Percentiles rank a stretch among this genome's conserved stretches.
Evolutionary conservation across 257 asterid species (phyloP).

Genomic region (Penstemon barbatus): DNA sequence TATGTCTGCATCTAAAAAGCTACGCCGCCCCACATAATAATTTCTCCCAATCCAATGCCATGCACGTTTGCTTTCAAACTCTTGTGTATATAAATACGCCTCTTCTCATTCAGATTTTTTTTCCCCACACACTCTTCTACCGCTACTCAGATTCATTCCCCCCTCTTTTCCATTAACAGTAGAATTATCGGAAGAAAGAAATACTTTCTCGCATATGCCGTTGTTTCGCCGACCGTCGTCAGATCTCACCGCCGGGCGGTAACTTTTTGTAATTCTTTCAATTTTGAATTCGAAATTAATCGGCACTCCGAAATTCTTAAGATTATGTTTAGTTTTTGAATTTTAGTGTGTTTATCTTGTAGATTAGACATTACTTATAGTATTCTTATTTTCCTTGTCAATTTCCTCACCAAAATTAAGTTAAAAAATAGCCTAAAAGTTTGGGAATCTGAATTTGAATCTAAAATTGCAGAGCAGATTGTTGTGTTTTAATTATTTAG

Average conservation of each 20-base stretch:
- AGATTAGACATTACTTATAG: constrained; percentile 1
- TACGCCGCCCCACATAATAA: background rate
- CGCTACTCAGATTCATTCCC: background rate
- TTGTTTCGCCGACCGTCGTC: constrained; percentile 20
- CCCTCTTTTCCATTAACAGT: no score
- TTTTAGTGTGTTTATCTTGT: background rate
- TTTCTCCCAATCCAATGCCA: constrained; percentile 21
- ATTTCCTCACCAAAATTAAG: background rate
- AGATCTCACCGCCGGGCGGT: constrained; percentile 33
- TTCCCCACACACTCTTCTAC: background rate
- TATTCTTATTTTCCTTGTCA: background rate
- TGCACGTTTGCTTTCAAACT: constrained; percentile 13
- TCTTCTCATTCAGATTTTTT: background rate
- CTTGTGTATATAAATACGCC: background rate
- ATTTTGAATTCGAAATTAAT: no score
- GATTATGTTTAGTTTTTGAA: no score
- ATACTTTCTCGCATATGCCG: background rate
- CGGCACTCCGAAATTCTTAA: no score
- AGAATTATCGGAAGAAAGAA: no score
- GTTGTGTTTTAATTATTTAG: background rate
- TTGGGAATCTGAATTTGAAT: background rate
- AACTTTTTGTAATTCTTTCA: no score
- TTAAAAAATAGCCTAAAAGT: background rate
- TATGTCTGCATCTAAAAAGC: background rate
- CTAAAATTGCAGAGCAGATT: background rate